Base-by-base conservation (phyloP, 2,329 filamentous ascomycete species). In the Ophiostoma himal-ulmi region DNA sequence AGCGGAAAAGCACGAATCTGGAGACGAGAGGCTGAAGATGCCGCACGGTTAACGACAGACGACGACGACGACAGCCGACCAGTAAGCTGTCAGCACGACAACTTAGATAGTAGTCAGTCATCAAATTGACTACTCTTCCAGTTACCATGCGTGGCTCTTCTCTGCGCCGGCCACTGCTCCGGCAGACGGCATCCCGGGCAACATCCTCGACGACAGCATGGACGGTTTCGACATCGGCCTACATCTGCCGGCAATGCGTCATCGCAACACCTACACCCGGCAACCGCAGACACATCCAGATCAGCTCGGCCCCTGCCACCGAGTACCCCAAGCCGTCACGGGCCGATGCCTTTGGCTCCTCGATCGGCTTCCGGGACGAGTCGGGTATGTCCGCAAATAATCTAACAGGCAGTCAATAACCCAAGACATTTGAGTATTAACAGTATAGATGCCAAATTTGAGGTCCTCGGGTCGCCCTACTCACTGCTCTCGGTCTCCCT, bases 401-500 rank as follows among this genome's bases (percentile, higher is more conserved):
- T 20, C 26, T 11, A 1, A 7, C 11, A 30, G 7, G 44, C 44
- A 17, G 20, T 34, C 17, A 2, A 34, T 60, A 4, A 7, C 7
- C 57, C 60, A n/a, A 22, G 4, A 36, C 10, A 11, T 13, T 26
- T 5, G 41, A 44, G 20, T 52, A n/a, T 62, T 69, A 60, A 69
- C 68, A 7, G 17, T 13, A 5, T 0, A 97, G 95, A 98, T 86
- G 95, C 95, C 70, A 89, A 89, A 71, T 99, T 99, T 80, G 93
- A 98, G 80, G 93, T 98, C 67, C 83, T 99, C 74, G 95, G 95
- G 73, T 88, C 92, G 34, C 93, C 94, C 1, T 95, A 95, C 80
- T 98, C 95, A 70, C 88, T 99, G 74, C 89, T 99, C 75, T 97
- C 94, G 30, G 94, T 97, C 74, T 92, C 91, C 8, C 87, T 99